phyloP scores from a whole-genome alignment of 768 basidiomycete genomes.

The Mycena vitilis region DNA sequence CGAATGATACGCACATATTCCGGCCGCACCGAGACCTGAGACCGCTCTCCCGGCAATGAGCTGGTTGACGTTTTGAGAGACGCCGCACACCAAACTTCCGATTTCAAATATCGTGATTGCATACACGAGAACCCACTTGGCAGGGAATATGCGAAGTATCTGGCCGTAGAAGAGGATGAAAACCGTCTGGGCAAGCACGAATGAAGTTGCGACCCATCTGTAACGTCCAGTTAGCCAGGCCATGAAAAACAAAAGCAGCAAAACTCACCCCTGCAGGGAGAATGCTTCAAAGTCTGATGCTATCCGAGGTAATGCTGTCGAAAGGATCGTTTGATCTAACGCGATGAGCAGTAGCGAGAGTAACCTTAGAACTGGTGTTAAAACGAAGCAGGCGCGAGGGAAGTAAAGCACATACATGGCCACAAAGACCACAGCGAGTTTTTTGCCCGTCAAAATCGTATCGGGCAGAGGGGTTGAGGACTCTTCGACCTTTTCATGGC shows the following conservation, averaged over 20 bases:
- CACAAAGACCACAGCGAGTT: no score
- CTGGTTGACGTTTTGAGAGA: slow-evolving; percentile 40
- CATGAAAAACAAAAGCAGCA: no score
- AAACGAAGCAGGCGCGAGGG: no score
- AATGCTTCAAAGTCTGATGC: slow-evolving; percentile 35
- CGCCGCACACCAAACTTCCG: slow-evolving; percentile 54
- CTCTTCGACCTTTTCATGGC: no score
- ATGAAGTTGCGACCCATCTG: slow-evolving; percentile 36
- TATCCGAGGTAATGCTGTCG: slow-evolving; percentile 45
- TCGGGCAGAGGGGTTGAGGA: no score
- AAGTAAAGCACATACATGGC: no score
- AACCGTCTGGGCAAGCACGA: slow-evolving; percentile 39
- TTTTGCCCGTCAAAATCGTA: no score
- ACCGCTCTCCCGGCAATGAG: slow-evolving; percentile 51
- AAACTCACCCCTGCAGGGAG: slow-evolving; percentile 17
- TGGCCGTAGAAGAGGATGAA: slow-evolving; percentile 32
- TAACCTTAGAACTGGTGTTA: slow-evolving; percentile 6
- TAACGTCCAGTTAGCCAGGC: no score
- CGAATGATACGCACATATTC: slow-evolving; percentile 17
- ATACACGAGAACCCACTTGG: slow-evolving; percentile 33
- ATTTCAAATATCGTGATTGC: slow-evolving; percentile 52
- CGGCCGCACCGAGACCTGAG: slow-evolving; percentile 27
- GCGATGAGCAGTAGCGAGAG: slow-evolving; percentile 42
- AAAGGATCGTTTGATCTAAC: slow-evolving; percentile 54
- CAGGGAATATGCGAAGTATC: slow-evolving; percentile 15